phyloP scores from a whole-genome alignment of 768 basidiomycete genomes.

The Pisolithus marmoratus region DNA sequence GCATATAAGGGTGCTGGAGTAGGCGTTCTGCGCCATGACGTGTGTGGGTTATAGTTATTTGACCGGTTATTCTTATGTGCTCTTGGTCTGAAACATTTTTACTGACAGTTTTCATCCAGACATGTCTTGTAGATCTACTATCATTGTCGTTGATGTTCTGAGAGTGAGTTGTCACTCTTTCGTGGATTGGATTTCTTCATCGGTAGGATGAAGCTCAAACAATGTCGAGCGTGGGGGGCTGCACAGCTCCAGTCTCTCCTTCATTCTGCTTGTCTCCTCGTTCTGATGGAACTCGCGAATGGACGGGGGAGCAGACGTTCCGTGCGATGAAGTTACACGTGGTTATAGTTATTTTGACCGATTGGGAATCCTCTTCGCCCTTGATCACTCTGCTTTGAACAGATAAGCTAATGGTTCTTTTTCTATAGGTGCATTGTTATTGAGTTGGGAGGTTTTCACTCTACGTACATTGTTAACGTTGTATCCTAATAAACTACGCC shows the following conservation, averaged over 20 bases:
- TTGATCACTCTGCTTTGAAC: neutral
- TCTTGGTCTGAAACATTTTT: neutral
- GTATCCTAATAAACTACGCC: neutral
- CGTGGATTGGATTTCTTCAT: neutral
- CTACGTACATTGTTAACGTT: neutral
- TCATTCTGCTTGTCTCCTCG: conserved; percentile 16
- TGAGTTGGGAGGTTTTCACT: neutral
- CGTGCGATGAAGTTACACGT: conserved; percentile 11
- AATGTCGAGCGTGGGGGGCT: conserved; percentile 19
- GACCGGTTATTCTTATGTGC: conserved; percentile 10
- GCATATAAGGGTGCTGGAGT: conserved; percentile 30
- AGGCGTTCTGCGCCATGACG: conserved; percentile 30
- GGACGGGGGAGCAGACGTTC: conserved; percentile 19
- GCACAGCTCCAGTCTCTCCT: conserved; percentile 18
- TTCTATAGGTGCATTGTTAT: neutral
- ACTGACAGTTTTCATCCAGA: conserved; percentile 4
- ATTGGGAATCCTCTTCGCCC: neutral
- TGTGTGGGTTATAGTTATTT: conserved; percentile 33
- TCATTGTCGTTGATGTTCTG: too few species aligned
- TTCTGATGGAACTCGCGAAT: conserved; percentile 24
- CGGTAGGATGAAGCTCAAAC: conserved; percentile 24
- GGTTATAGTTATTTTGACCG: conserved; percentile 33
- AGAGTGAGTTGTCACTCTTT: too few species aligned
- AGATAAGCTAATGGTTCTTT: neutral
- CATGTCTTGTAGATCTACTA: neutral